Base-by-base conservation (phyloP, 73 alveolate species). In the Tetrahymena elliotti region DNA sequence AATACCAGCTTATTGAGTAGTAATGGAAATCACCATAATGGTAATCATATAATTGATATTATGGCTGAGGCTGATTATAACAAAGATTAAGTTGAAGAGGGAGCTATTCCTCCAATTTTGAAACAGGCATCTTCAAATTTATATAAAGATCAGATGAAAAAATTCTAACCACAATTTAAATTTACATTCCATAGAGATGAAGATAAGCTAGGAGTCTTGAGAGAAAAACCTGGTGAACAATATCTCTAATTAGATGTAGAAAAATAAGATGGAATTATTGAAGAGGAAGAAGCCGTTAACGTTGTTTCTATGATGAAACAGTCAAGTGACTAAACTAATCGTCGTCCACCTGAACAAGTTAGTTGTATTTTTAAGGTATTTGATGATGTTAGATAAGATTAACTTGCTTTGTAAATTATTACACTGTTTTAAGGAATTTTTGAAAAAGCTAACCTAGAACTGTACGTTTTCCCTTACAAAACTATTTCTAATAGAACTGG, bases 331-430 rank as follows among this genome's bases (percentile, higher is more conserved):
- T 52, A 93, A 84, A 95, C 93, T 36, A 95, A 95, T 41, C 93
- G 93, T 31, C 97, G 96, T 33, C 95, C 95, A 84, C 93, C 96
- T 92, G 97, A 97, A 83, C 84, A 96, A 33, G 98, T 98, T 94
- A 97, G 99, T 0, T 98, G 99, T 94, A 98, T 98, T 15, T 98
- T 98, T 94, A 98, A 98, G 94, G 99, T 98, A 31, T 98, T 98
- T 93, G 99, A 98, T 95, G 99, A 98, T 95, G 94, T 98, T 34
- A 94, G 99, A 94, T 98, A 98, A 94, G 99, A 98, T 93, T 97
- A 98, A 11, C 93, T 99, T 13, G 99, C 99, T 6, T 97, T 98
- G 34, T 97, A 99, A 94, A 97, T 98, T 35, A 98, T 99, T 31
- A 98, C 97, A 54, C 96, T 99, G 52, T 99, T 99, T 97, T 96